Base-by-base conservation (phyloP, 495 filamentous ascomycete species). In the Coniosporium apollinis region DNA sequence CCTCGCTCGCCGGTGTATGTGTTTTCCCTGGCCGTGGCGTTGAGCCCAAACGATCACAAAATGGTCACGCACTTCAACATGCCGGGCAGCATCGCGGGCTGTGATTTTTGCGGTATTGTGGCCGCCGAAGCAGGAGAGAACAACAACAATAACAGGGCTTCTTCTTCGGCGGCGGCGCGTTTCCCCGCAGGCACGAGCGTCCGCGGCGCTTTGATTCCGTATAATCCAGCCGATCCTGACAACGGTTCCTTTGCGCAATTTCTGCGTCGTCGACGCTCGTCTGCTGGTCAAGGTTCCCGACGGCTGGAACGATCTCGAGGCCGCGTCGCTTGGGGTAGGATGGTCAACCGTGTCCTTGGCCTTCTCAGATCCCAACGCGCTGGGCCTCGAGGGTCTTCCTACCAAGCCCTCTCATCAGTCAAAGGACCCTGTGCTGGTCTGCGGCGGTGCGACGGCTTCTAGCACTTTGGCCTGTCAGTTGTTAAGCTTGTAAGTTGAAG, bases 41-140 rank as follows among this genome's bases (percentile, higher is more conserved):
- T 30, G 28, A 30, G 18, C 11, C 28, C 28, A 30, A 30, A 30
- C 18, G 28, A 30, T 16, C 28, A 30, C 28, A 30, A 30, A n/a
- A 30, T 34, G 32, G 32, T 34, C n/a, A 34, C 32, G 32, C 19
- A 34, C 15, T 34, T 34, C 32, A 34, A 34, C 32, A 34, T 34
- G 32, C 32, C 32, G 32, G 32, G 15, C 5, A 34, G 32, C 15
- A 34, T 19, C 19, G 15, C 32, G 19, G 32, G 32, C 15, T 34
- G 32, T 19, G 32, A 34, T 19, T 34, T 34, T 18, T 34, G 32
- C 32, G 32, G 32, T 34, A 19, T 34, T 19, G 32, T 32, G 30
- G 15, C 30, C 9, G 9, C 30, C 10, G 30, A 32, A 32, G 30
- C 30, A 17, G 30, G 15, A 32, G 15, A 11, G 30, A 32, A 14